Conservation (phyloP, 1,139 yeast species). For the Sugiyamaella neomexicana region DNA sequence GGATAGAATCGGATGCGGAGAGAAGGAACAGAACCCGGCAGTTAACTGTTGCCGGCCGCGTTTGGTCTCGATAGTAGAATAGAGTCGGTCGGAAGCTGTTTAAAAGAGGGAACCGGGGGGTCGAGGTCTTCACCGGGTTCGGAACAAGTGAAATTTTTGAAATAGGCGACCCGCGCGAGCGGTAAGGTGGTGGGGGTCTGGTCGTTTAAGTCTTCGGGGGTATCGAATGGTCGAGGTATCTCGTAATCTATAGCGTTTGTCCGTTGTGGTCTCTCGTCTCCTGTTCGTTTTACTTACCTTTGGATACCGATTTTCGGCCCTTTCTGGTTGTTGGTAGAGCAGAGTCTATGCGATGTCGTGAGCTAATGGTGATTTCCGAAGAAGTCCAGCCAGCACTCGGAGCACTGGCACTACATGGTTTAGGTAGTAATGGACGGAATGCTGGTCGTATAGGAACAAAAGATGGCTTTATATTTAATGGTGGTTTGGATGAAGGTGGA, state of each 20-base stretch:
- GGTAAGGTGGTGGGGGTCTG: background rate
- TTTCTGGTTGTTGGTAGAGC: constrained; percentile 16
- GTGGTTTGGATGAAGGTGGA: constrained; percentile 18
- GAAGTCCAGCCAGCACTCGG: constrained; percentile 15
- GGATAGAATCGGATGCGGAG: constrained; percentile 5
- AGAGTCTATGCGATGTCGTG: constrained; percentile 10
- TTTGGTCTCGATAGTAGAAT: constrained; percentile 2
- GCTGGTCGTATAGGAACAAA: constrained; percentile 42
- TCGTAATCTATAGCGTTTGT: background rate
- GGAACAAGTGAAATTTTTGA: too few relatives aligned
- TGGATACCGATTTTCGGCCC: constrained; percentile 20
- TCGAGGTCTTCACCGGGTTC: background rate
- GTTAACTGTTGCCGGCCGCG: background rate
- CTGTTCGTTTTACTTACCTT: constrained; percentile 13
- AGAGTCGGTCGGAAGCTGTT: background rate
- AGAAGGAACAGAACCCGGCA: background rate
- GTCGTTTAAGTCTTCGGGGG: too few relatives aligned
- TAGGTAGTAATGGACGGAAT: constrained; percentile 41
- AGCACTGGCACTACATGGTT: constrained; percentile 30
- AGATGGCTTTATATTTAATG: constrained; percentile 10
- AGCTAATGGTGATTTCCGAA: constrained; percentile 11
- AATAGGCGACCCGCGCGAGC: background rate
- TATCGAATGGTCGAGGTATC: too few relatives aligned
- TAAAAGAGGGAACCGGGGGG: constrained; percentile 1
- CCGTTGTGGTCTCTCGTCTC: background rate